Base-by-base conservation (phyloP, 2,329 filamentous ascomycete genomes). In the Hypoxylon sp. region DNA sequence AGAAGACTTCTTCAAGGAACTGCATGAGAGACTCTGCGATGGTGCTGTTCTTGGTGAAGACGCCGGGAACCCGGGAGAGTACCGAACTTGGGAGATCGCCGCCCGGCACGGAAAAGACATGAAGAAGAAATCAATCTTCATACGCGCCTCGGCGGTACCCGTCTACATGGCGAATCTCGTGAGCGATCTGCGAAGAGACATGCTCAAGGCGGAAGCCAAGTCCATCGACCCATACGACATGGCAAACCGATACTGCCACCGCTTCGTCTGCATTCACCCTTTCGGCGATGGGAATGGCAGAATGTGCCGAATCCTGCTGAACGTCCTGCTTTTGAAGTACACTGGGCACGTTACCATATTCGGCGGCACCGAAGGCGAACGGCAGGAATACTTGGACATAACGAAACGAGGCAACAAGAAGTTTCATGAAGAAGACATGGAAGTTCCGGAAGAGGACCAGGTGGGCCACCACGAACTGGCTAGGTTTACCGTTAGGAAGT, bases 281-380 rank as follows among this genome's bases (percentile, higher is more conserved):
- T 81, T 81, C 22, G 70, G 72, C 9, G 78, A 81, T 24, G 79
- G 78, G 0, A 82, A 81, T 26, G 78, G 78, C 0, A 64, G 78
- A 1, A 73, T 76, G 65, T 79, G 77, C 36, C 72, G 78, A 0
- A 70, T 81, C 9, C 71, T 82, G 1, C 70, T 80, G 0, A 81
- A 80, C 14, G 72, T 71, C 0, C 71, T 82, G 0, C 56, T 80
- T 0, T 58, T 78, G 0, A 77, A 76, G 0, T 78, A 76, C 48
- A 63, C 63, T 0, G 74, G 77, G 0, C 40, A 48, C 28, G 16
- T 72, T 0, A 63, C 45, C 11, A 42, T 48, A 0, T 61, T 71
- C 16, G 71, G 71, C 1, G 63, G 54, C 2, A 45, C 64, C 2
- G 63, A 66, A 0, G n/a, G 42, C 1, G 70, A 70, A 14, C 50